Evolutionary conservation across 345 rosid genomes (phyloP).

Genomic region (Rubroshorea leprosula): DNA sequence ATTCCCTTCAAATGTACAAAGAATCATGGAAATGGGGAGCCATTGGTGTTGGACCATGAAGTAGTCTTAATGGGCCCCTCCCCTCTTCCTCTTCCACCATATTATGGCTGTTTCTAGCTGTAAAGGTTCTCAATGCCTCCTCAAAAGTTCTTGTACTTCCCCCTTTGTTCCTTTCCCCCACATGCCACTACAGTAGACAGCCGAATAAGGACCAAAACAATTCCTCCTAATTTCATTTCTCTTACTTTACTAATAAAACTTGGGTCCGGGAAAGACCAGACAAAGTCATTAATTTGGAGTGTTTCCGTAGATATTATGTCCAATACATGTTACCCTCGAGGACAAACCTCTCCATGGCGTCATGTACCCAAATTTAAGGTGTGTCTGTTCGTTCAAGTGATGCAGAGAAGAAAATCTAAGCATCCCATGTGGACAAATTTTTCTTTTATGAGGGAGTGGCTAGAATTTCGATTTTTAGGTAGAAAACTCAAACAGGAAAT

Average conservation of each 20-base stretch:
- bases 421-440: too few relatives aligned
- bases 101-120: conserved; percentile 29
- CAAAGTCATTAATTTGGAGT: too few relatives aligned
- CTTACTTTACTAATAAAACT: too few relatives aligned
- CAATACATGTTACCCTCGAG: too few relatives aligned
- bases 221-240: too few relatives aligned
- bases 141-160: neutral
- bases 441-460: neutral
- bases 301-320: too few relatives aligned
- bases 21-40: neutral
- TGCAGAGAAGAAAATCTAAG: neutral
- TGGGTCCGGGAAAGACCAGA: too few relatives aligned
- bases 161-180: conserved; percentile 18
- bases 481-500: neutral
- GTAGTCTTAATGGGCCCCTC: conserved; percentile 11
- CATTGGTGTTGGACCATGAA: conserved; percentile 12
- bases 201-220: too few relatives aligned
- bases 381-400: neutral
- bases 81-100: conserved; percentile 2
- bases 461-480: neutral
- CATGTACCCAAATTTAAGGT: too few relatives aligned
- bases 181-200: conserved; percentile 20
- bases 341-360: too few relatives aligned
- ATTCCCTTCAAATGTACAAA: too few relatives aligned
- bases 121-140: conserved; percentile 16